These are phyloP conservation scores for Xanthoconium purpureum DNA, from an alignment of 768 basidiomycete species.

Conservation along the genomic window DNA sequence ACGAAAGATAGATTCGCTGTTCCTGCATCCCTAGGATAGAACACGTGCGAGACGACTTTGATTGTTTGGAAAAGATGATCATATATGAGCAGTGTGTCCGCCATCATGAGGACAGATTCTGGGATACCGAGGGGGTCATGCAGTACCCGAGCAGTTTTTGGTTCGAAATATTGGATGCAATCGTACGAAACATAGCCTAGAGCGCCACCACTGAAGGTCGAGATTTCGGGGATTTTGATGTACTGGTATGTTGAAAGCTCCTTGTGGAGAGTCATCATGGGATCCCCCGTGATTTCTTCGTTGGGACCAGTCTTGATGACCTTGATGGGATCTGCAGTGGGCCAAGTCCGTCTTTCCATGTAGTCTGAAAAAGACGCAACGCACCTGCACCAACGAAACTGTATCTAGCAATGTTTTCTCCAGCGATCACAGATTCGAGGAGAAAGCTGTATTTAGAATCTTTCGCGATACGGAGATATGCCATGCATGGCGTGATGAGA, in stretches of 20 bases:
- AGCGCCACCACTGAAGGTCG: slow-evolving; percentile 95
- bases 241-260: slow-evolving; percentile 87
- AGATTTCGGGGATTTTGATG: slow-evolving; percentile 85
- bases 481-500: slow-evolving; percentile 94
- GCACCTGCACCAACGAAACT: slow-evolving; percentile 94
- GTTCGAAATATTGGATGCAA: slow-evolving; percentile 95
- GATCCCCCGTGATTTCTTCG: slow-evolving; percentile 84
- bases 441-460: slow-evolving; percentile 94
- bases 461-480: slow-evolving; percentile 89
- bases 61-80: slow-evolving; percentile 95
- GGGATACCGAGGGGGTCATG: slow-evolving; percentile 84
- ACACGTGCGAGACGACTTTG: slow-evolving; percentile 96
- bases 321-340: slow-evolving; percentile 79
- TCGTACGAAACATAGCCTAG: slow-evolving; percentile 98
- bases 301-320: slow-evolving; percentile 84
- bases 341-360: background rate
- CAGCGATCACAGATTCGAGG: slow-evolving; percentile 87
- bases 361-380: slow-evolving; percentile 23
- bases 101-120: slow-evolving; percentile 95
- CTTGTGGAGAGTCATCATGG: slow-evolving; percentile 76
- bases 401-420: slow-evolving; percentile 89
- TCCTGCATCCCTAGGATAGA: slow-evolving; percentile 69
- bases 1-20: slow-evolving; percentile 71
- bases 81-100: slow-evolving; percentile 92
- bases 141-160: slow-evolving; percentile 76